Conservation (phyloP, 495 filamentous ascomycete genomes). For the Hamigera avellanea region DNA sequence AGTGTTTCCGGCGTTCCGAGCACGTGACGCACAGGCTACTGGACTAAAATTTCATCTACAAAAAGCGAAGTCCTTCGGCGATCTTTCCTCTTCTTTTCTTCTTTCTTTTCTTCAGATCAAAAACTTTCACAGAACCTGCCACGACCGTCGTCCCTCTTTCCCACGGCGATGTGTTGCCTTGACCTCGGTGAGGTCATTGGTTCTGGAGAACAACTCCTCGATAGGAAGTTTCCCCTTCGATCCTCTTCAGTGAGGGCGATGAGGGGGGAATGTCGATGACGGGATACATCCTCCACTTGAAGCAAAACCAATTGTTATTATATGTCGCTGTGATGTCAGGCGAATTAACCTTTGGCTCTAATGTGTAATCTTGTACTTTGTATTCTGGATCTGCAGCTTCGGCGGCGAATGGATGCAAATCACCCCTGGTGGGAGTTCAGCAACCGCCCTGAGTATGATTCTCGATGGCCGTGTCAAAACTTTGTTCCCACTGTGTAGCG, state of each 20-base stretch:
- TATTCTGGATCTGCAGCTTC: too few species aligned
- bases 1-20: constrained; percentile 11
- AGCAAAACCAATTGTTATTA: too few species aligned
- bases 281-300: constrained; percentile 41
- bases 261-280: constrained; percentile 56
- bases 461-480: too few species aligned
- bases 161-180: constrained; percentile 55
- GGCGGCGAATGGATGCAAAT: too few species aligned
- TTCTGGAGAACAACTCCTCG: constrained; percentile 47
- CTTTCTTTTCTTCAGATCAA: constrained; percentile 35
- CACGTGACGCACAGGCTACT: constrained; percentile 13
- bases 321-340: too few species aligned
- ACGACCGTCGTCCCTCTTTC: constrained; percentile 44
- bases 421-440: too few species aligned
- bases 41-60: constrained; percentile 7
- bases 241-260: constrained; percentile 57
- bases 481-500: too few species aligned
- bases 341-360: too few species aligned
- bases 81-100: constrained; percentile 13
- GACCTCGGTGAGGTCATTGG: constrained; percentile 34
- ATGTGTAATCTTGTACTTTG: too few species aligned
- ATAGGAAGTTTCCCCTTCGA: constrained; percentile 54
- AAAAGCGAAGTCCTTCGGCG: constrained; percentile 14
- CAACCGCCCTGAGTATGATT: too few species aligned
- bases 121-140: constrained; percentile 52